phyloP scores from a whole-genome alignment of 768 basidiomycete genomes.

The Tubosaeta sp. region DNA sequence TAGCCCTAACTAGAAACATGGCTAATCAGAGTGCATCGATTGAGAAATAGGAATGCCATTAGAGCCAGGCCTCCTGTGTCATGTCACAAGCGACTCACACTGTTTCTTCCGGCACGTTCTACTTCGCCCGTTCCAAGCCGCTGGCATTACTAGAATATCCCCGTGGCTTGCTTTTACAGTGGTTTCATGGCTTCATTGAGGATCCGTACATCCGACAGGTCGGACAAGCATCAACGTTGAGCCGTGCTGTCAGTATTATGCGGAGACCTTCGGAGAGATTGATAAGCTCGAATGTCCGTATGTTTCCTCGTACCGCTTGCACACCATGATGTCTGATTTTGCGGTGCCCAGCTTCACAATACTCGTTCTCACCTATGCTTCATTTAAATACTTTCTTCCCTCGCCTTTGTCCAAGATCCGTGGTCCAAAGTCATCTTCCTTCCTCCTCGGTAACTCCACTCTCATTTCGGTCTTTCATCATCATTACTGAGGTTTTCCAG shows the following conservation, averaged over 20 bases:
- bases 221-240: background rate
- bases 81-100: background rate
- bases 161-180: background rate
- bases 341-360: slow-evolving; percentile 1
- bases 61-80: background rate
- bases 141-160: too few relatives aligned
- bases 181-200: background rate
- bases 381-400: background rate
- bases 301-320: background rate
- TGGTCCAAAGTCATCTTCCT: background rate
- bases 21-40: too few relatives aligned
- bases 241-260: slow-evolving; percentile 8
- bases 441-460: background rate
- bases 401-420: background rate
- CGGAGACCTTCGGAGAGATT: background rate
- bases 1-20: too few relatives aligned
- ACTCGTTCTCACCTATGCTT: background rate
- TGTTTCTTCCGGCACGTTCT: background rate
- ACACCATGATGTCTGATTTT: slow-evolving; percentile 9
- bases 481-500: background rate
- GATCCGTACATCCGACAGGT: background rate
- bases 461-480: background rate
- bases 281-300: slow-evolving; percentile 1
- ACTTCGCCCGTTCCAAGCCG: background rate
- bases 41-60: too few relatives aligned